Evolutionary conservation across 2,329 filamentous ascomycete genomes (phyloP).

Genomic region (Decorospora gaudefroyi): DNA sequence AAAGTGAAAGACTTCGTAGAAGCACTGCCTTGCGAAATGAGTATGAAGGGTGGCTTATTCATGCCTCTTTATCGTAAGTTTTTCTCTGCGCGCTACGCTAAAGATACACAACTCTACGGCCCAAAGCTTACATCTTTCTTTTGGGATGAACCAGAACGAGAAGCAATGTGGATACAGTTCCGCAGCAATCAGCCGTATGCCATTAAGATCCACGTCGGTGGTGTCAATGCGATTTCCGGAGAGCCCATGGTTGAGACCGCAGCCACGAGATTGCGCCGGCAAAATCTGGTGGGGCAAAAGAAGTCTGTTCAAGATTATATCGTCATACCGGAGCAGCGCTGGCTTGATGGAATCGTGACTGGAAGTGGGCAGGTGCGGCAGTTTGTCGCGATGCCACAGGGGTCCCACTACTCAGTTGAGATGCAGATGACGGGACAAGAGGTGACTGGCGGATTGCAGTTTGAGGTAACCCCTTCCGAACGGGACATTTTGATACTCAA

Average conservation of each 20-base stretch:
- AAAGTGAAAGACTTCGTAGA: conserved; percentile 26
- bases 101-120: neutral
- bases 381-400: conserved; percentile 55
- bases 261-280: conserved; percentile 4
- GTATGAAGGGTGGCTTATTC: conserved; percentile 52
- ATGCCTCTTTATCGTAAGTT: conserved; percentile 57
- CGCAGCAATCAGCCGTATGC: conserved; percentile 31
- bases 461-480: conserved; percentile 49
- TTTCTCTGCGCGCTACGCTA: too few relatives aligned
- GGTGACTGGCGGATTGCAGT: conserved; percentile 49
- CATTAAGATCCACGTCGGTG: conserved; percentile 50
- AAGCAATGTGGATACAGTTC: conserved; percentile 54
- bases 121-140: neutral
- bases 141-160: conserved; percentile 33
- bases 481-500: too few relatives aligned
- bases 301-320: conserved; percentile 51
- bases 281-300: neutral
- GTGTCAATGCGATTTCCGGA: conserved; percentile 52
- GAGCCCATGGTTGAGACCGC: conserved; percentile 15
- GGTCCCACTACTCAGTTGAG: conserved; percentile 53
- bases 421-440: conserved; percentile 54
- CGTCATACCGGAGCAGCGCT: conserved; percentile 47
- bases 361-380: conserved; percentile 50
- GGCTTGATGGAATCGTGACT: conserved; percentile 52
- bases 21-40: conserved; percentile 45